Percentiles rank a stretch among this genome's conserved stretches.
Evolutionary conservation across 768 basidiomycete species (phyloP).

Genomic region (Dendrothele bispora): DNA sequence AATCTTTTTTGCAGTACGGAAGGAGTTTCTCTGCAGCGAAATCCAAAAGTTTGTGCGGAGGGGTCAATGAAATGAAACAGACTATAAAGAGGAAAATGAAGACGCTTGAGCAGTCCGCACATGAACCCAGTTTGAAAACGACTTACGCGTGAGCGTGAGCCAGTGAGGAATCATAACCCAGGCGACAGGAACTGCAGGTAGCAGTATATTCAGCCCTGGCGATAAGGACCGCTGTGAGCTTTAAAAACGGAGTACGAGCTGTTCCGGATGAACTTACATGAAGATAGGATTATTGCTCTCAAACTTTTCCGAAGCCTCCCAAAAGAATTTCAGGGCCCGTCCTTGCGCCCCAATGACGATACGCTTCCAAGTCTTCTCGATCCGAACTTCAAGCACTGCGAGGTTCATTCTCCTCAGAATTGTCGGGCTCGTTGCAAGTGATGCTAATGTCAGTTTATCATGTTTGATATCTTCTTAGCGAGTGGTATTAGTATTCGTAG

Average conservation of each 20-base stretch:
- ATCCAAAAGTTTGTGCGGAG: slow-evolving; percentile 50
- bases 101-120: background rate
- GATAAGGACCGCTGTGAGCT: background rate
- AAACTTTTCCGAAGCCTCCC: slow-evolving; percentile 34
- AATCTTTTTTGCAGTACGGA: slow-evolving; percentile 45
- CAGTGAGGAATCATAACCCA: slow-evolving; percentile 18
- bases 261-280: slow-evolving; percentile 33
- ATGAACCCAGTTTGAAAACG: slow-evolving; percentile 10
- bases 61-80: slow-evolving; percentile 48
- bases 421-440: background rate
- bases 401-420: slow-evolving; percentile 3
- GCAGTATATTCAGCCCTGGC: slow-evolving; percentile 40
- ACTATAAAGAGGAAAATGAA: slow-evolving; percentile 28
- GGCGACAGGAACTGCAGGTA: slow-evolving; percentile 31
- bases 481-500: background rate
- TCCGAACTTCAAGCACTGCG: slow-evolving; percentile 9
- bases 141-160: slow-evolving; percentile 26
- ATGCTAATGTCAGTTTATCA: background rate
- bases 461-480: background rate
- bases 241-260: background rate
- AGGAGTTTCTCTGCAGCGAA: slow-evolving; percentile 52
- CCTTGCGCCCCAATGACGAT: background rate
- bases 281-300: slow-evolving; percentile 30
- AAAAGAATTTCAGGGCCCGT: too few relatives aligned
- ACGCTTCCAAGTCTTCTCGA: slow-evolving; percentile 8